These are phyloP conservation scores for Alloascoidea africana DNA, from an alignment of 805 yeast species.

Conservation along the genomic window DNA sequence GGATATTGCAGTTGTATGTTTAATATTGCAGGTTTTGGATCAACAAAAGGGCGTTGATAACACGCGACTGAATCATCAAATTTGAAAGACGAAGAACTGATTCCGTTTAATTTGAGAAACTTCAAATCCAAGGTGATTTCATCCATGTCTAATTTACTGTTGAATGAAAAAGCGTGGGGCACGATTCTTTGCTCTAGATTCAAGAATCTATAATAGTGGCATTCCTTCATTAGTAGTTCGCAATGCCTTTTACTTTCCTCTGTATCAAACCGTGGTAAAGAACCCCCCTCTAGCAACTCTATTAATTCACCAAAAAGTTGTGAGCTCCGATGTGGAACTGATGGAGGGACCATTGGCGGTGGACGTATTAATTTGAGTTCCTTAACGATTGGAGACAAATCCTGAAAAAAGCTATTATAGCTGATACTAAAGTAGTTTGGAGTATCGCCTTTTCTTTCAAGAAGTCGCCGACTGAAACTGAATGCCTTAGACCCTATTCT, in stretches of 20 bases:
- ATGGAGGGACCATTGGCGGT: slow-evolving; percentile 46
- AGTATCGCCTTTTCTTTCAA: slow-evolving; percentile 38
- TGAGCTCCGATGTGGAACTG: slow-evolving; percentile 30
- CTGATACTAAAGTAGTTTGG: slow-evolving; percentile 57
- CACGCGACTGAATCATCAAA: not conserved
- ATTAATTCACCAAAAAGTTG: slow-evolving; percentile 35
- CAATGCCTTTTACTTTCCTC: slow-evolving; percentile 35
- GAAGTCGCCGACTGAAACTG: slow-evolving; percentile 32
- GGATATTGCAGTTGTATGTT: not conserved
- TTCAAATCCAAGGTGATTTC: slow-evolving; percentile 2
- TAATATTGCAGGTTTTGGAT: not conserved
- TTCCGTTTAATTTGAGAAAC: not conserved
- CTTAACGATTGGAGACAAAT: slow-evolving; percentile 25
- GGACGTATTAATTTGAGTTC: slow-evolving; percentile 39
- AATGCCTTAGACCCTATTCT: slow-evolving; percentile 41
- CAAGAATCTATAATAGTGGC: slow-evolving; percentile 50
- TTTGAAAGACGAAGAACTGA: not conserved
- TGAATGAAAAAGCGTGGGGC: slow-evolving; percentile 27
- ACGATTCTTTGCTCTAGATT: slow-evolving; percentile 49
- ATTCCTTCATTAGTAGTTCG: slow-evolving; percentile 37
- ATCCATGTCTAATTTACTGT: not conserved
- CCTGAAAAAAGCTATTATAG: slow-evolving; percentile 29
- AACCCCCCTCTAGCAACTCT: slow-evolving; percentile 34
- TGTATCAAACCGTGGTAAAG: slow-evolving; percentile 13
- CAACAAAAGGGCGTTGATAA: not conserved